These are phyloP conservation scores for Ettlia oleoabundans DNA, from an alignment of 139 green algal genomes.

Conservation along the genomic window DNA sequence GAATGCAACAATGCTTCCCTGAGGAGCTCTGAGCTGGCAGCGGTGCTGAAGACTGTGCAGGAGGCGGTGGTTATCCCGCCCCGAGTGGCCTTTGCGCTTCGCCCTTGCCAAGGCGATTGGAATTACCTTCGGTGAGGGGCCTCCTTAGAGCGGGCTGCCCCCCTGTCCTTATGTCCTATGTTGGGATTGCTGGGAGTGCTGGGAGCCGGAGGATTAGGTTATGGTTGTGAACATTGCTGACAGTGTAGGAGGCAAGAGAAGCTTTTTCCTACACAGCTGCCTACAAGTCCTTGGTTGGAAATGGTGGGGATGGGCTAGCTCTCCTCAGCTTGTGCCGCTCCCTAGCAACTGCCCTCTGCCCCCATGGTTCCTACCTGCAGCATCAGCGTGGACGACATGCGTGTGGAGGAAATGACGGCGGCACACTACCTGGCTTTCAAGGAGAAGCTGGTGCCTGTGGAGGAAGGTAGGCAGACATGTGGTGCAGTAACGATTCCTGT, in stretches of 20 bases:
- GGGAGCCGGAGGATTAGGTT: no score
- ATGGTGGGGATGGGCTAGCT: no score
- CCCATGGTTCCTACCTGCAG: background rate
- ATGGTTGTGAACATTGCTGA: no score
- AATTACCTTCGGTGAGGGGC: slow-evolving; percentile 45
- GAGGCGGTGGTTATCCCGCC: slow-evolving; percentile 56
- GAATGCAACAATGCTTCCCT: slow-evolving; percentile 35
- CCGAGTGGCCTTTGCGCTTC: slow-evolving; percentile 59
- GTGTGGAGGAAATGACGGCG: slow-evolving; percentile 57
- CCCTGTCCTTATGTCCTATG: no score
- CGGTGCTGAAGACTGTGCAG: slow-evolving; percentile 40
- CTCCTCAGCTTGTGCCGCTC: no score
- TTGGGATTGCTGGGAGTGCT: no score
- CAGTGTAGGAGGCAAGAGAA: background rate
- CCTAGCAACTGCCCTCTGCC: background rate
- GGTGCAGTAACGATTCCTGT: background rate
- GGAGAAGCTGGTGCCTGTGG: slow-evolving; percentile 58
- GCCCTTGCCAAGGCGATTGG: slow-evolving; percentile 56
- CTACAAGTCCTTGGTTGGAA: no score
- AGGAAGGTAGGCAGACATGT: background rate
- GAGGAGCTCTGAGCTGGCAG: slow-evolving; percentile 27
- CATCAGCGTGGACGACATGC: slow-evolving; percentile 62
- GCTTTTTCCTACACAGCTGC: background rate
- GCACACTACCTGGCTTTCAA: slow-evolving; percentile 78
- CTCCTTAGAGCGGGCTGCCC: background rate